Conservation (phyloP, 441 rosid genomes). For the Melastoma candidum region DNA sequence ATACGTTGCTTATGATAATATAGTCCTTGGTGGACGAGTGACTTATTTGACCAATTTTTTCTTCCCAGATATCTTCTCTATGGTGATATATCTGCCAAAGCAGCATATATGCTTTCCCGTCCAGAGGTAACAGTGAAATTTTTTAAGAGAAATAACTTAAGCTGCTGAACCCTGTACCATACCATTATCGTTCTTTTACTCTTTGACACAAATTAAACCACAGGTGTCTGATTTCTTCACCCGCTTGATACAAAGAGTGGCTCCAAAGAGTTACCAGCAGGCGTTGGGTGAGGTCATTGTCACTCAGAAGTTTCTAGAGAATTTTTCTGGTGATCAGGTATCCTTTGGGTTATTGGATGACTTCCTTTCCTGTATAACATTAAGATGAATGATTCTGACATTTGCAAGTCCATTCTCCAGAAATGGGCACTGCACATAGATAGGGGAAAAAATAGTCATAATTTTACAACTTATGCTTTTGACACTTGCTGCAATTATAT, state of each 20-base stretch:
- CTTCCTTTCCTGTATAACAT: too few relatives aligned
- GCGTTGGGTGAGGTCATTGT: conserved; percentile 84
- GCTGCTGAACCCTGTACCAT: background rate
- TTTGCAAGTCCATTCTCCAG: too few relatives aligned
- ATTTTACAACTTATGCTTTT: too few relatives aligned
- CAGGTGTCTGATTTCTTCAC: conserved; percentile 85
- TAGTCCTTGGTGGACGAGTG: background rate
- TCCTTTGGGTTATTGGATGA: conserved; percentile 5
- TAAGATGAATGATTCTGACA: too few relatives aligned
- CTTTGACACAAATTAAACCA: conserved; percentile 13
- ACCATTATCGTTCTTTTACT: background rate
- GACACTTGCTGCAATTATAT: conserved; percentile 4
- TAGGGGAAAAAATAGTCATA: too few relatives aligned
- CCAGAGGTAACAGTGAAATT: conserved; percentile 49
- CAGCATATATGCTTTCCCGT: conserved; percentile 75
- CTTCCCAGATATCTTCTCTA: conserved; percentile 69
- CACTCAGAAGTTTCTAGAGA: conserved; percentile 78
- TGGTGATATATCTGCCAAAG: conserved; percentile 81
- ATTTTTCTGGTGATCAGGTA: conserved; percentile 97
- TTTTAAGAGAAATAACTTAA: background rate
- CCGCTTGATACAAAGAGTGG: conserved; percentile 83
- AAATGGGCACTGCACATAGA: too few relatives aligned
- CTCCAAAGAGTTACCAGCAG: conserved; percentile 95
- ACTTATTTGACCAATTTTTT: conserved; percentile 5
- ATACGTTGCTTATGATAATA: too few relatives aligned